Conservation (phyloP, 2,329 filamentous ascomycete genomes). For the Hypoxylon sp. region DNA sequence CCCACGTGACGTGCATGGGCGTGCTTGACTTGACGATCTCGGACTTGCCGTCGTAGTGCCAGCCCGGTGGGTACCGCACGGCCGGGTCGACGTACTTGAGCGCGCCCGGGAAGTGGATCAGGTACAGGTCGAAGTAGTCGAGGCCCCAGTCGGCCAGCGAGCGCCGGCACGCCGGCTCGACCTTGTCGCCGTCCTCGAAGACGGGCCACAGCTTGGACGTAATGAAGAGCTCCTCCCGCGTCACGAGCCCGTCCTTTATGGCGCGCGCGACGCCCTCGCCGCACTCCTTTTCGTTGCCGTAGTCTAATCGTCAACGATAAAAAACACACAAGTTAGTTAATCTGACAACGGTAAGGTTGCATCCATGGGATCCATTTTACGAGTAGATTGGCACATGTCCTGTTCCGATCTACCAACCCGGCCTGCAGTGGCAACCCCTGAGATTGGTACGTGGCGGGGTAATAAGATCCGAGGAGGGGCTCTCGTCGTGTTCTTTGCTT, state of each 20-base stretch:
- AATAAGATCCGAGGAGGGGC: conserved; percentile 37
- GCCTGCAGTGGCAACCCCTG: conserved; percentile 20
- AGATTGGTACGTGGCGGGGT: conserved; percentile 30
- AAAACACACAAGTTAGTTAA: conserved; percentile 27
- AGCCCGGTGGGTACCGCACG: conserved; percentile 83
- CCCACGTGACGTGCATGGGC: conserved; percentile 84
- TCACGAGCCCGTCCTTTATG: conserved; percentile 83
- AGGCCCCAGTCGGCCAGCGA: conserved; percentile 86
- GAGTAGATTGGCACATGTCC: conserved; percentile 24
- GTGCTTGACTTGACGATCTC: conserved; percentile 74
- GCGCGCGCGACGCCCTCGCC: conserved; percentile 82
- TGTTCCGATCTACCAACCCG: conserved; percentile 15
- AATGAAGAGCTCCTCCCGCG: conserved; percentile 89
- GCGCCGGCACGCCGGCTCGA: conserved; percentile 79
- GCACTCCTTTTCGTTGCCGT: conserved; percentile 84
- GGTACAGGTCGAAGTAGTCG: conserved; percentile 91
- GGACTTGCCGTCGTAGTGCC: conserved; percentile 73
- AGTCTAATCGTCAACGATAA: conserved; percentile 69
- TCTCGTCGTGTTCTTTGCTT: conserved; percentile 17
- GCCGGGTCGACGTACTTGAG: conserved; percentile 86
- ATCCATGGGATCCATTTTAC: conserved; percentile 12
- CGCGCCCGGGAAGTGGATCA: conserved; percentile 89
- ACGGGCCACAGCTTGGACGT: conserved; percentile 94
- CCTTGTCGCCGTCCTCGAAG: conserved; percentile 84
- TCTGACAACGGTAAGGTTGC: background rate